Evolutionary conservation across 2,329 filamentous ascomycete genomes (phyloP).

Genomic region (Diplodia intermedia): DNA sequence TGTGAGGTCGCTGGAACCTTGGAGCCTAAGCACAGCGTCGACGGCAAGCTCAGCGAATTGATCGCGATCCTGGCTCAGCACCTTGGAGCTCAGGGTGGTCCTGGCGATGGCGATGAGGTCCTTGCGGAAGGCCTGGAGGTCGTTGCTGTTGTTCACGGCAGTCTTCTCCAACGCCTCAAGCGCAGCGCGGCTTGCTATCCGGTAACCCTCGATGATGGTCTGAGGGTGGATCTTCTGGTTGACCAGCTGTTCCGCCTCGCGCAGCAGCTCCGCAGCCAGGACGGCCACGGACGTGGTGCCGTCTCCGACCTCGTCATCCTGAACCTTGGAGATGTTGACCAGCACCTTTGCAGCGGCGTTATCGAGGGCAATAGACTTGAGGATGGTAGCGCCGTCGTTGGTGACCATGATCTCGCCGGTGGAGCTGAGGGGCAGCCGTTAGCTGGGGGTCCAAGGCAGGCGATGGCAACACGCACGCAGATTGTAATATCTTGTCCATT

Average conservation of each 20-base stretch:
- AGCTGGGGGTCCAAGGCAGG: slow-evolving; percentile 36
- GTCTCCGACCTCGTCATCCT: slow-evolving; percentile 98
- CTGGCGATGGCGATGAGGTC: slow-evolving; percentile 90
- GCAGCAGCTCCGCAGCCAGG: slow-evolving; percentile 89
- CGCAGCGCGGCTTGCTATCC: slow-evolving; percentile 92
- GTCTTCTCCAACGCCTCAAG: slow-evolving; percentile 81
- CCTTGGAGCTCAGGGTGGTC: slow-evolving; percentile 96
- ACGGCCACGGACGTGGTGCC: slow-evolving; percentile 98
- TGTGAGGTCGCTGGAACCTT: slow-evolving; percentile 89
- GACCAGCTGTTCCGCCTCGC: slow-evolving; percentile 96
- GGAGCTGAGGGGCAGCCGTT: slow-evolving; percentile 63
- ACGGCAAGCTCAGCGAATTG: slow-evolving; percentile 90
- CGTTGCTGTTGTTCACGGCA: slow-evolving; percentile 88
- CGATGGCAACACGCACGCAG: slow-evolving; percentile 68
- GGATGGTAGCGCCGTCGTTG: slow-evolving; percentile 97
- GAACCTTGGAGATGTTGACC: slow-evolving; percentile 99
- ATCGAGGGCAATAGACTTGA: slow-evolving; percentile 97
- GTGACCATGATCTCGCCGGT: slow-evolving; percentile 98
- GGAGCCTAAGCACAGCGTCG: slow-evolving; percentile 88
- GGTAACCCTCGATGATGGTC: slow-evolving; percentile 98
- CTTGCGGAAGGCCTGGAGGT: slow-evolving; percentile 82
- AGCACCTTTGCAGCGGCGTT: slow-evolving; percentile 98
- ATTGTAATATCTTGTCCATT: slow-evolving; percentile 98
- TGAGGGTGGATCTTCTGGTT: slow-evolving; percentile 99
- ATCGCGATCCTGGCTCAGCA: slow-evolving; percentile 89